Evolutionary conservation across 306 rosid genomes (phyloP), one percentile per base, ranked within the genome.

Genomic region (Cucurbita ficifolia): DNA sequence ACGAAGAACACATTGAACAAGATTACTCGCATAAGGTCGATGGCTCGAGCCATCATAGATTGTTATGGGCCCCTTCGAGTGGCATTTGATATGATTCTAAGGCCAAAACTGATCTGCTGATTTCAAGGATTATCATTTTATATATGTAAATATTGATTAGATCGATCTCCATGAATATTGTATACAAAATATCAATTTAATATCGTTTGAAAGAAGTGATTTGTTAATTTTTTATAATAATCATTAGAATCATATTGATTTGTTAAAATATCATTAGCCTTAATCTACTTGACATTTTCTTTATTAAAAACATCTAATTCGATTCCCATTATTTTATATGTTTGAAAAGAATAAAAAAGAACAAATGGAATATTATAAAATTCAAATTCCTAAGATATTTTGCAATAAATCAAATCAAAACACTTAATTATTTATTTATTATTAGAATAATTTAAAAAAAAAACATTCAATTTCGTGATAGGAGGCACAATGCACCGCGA

Each of bases 11-110:
- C 16, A 75, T 72, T 60, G 81, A 78, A 38, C 22, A 19, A 8
- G 56, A 73, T 49, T 72, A 79, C 40, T 58, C 54, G 10, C 69
- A 35, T 72, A 84, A 39, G 43, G 75, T 67, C 16, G 82, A 81
- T 74, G 82, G 81, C 36, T n/a, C 76, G 11, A 78, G 84, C 84
- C 79, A 76, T 21, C 78, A 82, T 77, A 85, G 84, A 74, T 74
- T 82, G 78, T 90, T 88, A 4, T 83, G 80, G 90, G 86, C 88
- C 51, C 85, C 86, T 43, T 81, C 88, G 83, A 76, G 63, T 77
- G 81, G 82, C 80, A 63, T n/a, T 19, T 82, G 76, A 77, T 74
- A 43, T 70, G 50, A 29, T 2, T 29, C 33, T 29, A 29, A 29
- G 33, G 33, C 33, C 33, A 2, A 29, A 29, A 3, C 33, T 29